Base-by-base conservation (phyloP, 2,329 filamentous ascomycete species). In the Neodidymelliopsis sp. region DNA sequence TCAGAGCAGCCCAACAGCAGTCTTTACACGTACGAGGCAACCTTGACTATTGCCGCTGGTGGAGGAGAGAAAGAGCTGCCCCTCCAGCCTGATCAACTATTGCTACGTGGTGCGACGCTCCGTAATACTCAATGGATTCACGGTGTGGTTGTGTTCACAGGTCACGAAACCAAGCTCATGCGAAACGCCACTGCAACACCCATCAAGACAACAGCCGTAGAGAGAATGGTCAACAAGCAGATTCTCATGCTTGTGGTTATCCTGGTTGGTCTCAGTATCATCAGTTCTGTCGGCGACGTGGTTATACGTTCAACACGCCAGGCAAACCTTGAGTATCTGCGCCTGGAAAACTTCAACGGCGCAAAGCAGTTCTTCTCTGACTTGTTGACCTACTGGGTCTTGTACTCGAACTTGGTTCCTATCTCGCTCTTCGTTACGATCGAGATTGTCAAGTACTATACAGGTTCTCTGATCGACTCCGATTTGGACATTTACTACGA, bases 1-100 rank as follows among this genome's bases (percentile, higher is more conserved):
- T 97, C 93, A 1, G 94, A 99, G 75, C 94, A 97, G 72, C 94
- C 94, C 16, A 99, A 99, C 79, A 97, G 91, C 77, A 97, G 92
- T 74, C 79, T 99, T 25, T 99, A 99, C 74, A 99, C 94, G 0
- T 99, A 97, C 71, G 95, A 99, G 75, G 94, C 92, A 28, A 97
- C 93, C 1, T 73, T 99, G 71, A 97, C 92, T 0, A 89, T 97
- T 81, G 86, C 93, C 64, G 83, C 88, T 34, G 91, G 92, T 31
- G 92, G 92, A 13, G 91, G 91, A 25, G 94, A 99, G 74, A 96
- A 95, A 74, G 93, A 97, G 70, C 76, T 97, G 37, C 82, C 95
- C 1, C 75, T 99, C 44, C 89, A 89, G 58, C 94, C 94, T 0
- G 94, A 99, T 70, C 94, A 99, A 73, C 82, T 99, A 29, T 80